Evolutionary conservation across 345 rosid species (phyloP).

Genomic region (Euphorbia peplus): DNA sequence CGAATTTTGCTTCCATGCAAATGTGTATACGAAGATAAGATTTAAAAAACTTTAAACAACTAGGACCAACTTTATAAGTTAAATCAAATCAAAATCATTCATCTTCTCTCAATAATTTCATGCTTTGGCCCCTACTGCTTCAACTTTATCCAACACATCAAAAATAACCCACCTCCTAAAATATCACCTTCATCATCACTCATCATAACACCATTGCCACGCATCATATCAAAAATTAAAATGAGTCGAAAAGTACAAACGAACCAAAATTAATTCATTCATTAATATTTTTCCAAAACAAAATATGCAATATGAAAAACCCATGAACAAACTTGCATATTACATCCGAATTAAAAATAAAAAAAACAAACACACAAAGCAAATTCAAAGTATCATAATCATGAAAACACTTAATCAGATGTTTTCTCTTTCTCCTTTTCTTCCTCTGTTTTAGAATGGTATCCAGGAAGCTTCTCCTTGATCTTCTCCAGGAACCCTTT

Average conservation of each 20-base stretch:
- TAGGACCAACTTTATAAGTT: no score
- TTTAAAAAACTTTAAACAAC: no score
- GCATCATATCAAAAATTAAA: no score
- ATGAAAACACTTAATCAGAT: conserved; percentile 8
- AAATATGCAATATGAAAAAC: not conserved
- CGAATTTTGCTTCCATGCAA: no score
- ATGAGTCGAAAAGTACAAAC: not conserved
- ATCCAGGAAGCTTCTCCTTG: conserved; percentile 89
- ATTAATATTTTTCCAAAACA: not conserved
- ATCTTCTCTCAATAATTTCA: no score
- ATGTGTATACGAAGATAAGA: no score
- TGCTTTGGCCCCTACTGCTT: no score
- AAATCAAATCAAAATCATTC: no score
- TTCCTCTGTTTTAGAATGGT: conserved; percentile 52
- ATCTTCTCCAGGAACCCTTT: conserved; percentile 81
- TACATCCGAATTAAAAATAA: not conserved
- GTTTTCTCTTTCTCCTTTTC: conserved; percentile 36
- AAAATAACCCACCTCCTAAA: no score
- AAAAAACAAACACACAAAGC: not conserved
- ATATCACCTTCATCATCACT: no score
- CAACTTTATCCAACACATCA: no score
- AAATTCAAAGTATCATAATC: not conserved
- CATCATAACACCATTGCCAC: no score
- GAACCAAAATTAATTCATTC: not conserved
- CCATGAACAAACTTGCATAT: not conserved